Evolutionary conservation across 176 grass and related monocot species (phyloP).

Genomic region (Otatea glauca): DNA sequence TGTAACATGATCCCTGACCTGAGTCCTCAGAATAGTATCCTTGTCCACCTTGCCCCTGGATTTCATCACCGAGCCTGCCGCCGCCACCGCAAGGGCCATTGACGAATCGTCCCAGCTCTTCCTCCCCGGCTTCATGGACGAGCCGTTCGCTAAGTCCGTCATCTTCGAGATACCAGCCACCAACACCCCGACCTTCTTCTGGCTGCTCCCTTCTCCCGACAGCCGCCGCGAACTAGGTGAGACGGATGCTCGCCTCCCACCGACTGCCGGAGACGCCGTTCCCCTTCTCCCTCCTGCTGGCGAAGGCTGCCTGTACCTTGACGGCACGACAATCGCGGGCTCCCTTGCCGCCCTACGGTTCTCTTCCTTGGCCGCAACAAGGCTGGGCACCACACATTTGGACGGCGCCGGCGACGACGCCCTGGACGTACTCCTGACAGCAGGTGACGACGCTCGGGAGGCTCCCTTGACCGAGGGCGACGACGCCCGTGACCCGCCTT

Average conservation of each 20-base stretch:
- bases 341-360: conserved; percentile 62
- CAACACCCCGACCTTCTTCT: conserved; percentile 74
- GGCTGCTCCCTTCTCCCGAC: conserved; percentile 57
- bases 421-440: conserved; percentile 43
- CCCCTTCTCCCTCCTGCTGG: conserved; percentile 55
- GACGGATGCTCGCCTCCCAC: conserved; percentile 60
- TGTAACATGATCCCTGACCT: conserved; percentile 55
- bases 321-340: conserved; percentile 78
- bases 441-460: conserved; percentile 54
- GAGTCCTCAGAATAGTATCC: conserved; percentile 69
- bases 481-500: conserved; percentile 36
- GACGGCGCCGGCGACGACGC: conserved; percentile 75
- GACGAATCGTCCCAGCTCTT: conserved; percentile 91
- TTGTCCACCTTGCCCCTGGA: conserved; percentile 63
- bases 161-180: conserved; percentile 84
- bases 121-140: conserved; percentile 56
- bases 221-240: conserved; percentile 56
- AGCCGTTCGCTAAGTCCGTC: conserved; percentile 63
- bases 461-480: conserved; percentile 31
- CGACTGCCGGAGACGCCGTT: conserved; percentile 46
- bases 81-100: neutral
- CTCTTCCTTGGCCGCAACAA: conserved; percentile 76
- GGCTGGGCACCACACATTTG: conserved; percentile 82
- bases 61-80: conserved; percentile 34
- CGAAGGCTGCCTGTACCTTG: conserved; percentile 80